phyloP scores from a whole-genome alignment of 2,329 filamentous ascomycete genomes.

The Hortaea sp. region DNA sequence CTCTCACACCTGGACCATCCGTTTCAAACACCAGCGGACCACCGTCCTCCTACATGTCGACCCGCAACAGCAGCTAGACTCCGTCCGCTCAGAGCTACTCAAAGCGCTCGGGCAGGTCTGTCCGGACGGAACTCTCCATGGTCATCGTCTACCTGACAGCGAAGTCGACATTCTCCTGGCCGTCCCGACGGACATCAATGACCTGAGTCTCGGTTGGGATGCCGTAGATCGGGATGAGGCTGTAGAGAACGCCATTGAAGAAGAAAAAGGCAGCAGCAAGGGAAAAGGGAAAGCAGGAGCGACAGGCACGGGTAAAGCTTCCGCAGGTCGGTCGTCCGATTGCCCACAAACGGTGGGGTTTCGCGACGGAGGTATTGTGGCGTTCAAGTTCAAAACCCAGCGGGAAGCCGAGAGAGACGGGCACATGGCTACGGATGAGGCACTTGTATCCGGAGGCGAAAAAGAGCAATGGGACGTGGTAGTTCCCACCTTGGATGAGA shows the following conservation, averaged over 20 bases:
- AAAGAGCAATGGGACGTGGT: conserved; percentile 24
- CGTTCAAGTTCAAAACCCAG: conserved; percentile 22
- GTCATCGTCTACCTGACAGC: conserved; percentile 29
- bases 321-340: conserved; percentile 21
- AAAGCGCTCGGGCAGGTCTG: conserved; percentile 31
- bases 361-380: conserved; percentile 24
- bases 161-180: conserved; percentile 33
- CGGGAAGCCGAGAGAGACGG: conserved; percentile 7
- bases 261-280: conserved; percentile 23
- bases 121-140: conserved; percentile 24
- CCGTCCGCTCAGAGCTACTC: conserved; percentile 33
- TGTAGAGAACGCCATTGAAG: conserved; percentile 16
- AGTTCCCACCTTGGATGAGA: conserved; percentile 24
- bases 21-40: conserved; percentile 36
- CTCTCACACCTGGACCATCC: conserved; percentile 30
- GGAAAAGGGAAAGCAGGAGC: conserved; percentile 29
- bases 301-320: conserved; percentile 19
- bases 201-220: conserved; percentile 31
- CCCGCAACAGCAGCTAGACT: conserved; percentile 30
- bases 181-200: conserved; percentile 30
- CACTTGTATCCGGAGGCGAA: conserved; percentile 1
- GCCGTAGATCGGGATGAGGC: conserved; percentile 20
- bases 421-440: conserved; percentile 6
- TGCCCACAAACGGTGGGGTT: conserved; percentile 28
- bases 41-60: conserved; percentile 39